Percentiles rank a stretch among this genome's conserved stretches.
Evolutionary conservation across 768 basidiomycete species (phyloP).

Genomic region (Lyophyllum decastes): DNA sequence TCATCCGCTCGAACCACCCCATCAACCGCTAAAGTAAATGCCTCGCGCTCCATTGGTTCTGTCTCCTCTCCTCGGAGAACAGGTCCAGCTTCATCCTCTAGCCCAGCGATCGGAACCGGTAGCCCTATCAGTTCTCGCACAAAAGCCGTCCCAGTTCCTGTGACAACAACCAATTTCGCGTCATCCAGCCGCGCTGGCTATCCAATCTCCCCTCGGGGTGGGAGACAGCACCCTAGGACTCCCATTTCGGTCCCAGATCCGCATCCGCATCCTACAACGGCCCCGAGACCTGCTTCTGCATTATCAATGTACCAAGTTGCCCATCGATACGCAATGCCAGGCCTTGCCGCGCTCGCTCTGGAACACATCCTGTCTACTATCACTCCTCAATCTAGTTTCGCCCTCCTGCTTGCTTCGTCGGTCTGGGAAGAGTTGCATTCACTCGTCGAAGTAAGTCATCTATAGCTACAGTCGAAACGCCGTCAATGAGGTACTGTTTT

Average conservation of each 20-base stretch:
- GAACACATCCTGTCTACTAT: constrained; percentile 75
- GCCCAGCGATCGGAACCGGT: constrained; percentile 13
- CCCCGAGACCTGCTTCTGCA: constrained; percentile 68
- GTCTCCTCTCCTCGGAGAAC: constrained; percentile 23
- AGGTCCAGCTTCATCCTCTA: constrained; percentile 21
- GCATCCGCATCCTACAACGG: constrained; percentile 66
- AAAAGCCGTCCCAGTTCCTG: constrained; percentile 44
- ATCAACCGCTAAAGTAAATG: constrained; percentile 3
- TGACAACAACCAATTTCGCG: constrained; percentile 32
- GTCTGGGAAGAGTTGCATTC: constrained; percentile 65
- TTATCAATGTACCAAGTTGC: constrained; percentile 76
- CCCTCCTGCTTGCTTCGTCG: constrained; percentile 66
- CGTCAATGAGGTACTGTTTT: constrained; percentile 11
- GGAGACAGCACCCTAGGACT: constrained; percentile 35
- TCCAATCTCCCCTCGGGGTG: constrained; percentile 47
- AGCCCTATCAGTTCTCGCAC: constrained; percentile 28
- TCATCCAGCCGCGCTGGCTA: constrained; percentile 37
- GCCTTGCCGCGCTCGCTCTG: constrained; percentile 63
- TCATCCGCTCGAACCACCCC: constrained; percentile 5
- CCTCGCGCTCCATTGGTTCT: constrained; percentile 17
- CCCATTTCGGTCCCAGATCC: constrained; percentile 54
- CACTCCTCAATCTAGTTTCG: constrained; percentile 66
- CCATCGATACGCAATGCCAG: constrained; percentile 72
- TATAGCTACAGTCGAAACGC: constrained; percentile 10
- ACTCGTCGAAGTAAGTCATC: constrained; percentile 54